phyloP scores from a whole-genome alignment of 2,329 filamentous ascomycete genomes.

The Exophiala bonariae region DNA sequence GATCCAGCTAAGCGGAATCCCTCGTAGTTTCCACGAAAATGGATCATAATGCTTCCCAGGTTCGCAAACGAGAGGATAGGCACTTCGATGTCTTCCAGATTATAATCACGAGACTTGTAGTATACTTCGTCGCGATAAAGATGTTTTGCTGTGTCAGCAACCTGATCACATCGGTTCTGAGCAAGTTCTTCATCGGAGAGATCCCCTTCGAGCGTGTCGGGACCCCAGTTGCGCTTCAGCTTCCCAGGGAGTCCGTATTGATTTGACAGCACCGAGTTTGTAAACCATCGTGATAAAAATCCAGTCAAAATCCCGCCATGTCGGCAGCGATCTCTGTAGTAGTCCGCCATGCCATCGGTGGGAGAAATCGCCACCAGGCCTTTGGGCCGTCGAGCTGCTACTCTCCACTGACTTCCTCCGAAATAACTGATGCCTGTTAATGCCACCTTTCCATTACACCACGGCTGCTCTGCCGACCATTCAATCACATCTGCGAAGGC shows the following conservation, averaged over 20 bases:
- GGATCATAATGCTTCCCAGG: constrained; percentile 70
- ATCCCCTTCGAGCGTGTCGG: constrained; percentile 43
- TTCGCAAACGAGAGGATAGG: constrained; percentile 68
- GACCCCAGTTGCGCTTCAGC: constrained; percentile 53
- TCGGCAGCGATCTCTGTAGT: constrained; percentile 58
- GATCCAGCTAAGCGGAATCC: constrained; percentile 64
- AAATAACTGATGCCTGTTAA: constrained; percentile 54
- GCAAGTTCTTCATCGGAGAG: constrained; percentile 36
- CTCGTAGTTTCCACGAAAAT: constrained; percentile 68
- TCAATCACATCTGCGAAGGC: constrained; percentile 54
- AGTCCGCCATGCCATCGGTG: constrained; percentile 59
- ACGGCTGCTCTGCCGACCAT: constrained; percentile 52
- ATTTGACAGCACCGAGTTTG: constrained; percentile 56
- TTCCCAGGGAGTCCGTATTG: constrained; percentile 64
- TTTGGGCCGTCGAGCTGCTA: constrained; percentile 53
- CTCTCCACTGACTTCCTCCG: constrained; percentile 56
- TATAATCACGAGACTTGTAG: constrained; percentile 65
- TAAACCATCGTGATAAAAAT: constrained; percentile 56
- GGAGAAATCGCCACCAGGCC: constrained; percentile 54
- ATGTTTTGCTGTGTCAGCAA: constrained; percentile 48
- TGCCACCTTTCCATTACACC: constrained; percentile 53
- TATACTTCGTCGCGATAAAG: constrained; percentile 63
- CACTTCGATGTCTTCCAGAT: constrained; percentile 66
- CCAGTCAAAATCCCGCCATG: constrained; percentile 62
- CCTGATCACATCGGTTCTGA: constrained; percentile 43